Evolutionary conservation across 108 stramenopile genomes (phyloP), one percentile per base, ranked within the genome.

Genomic region (Bacterosira constricta): DNA sequence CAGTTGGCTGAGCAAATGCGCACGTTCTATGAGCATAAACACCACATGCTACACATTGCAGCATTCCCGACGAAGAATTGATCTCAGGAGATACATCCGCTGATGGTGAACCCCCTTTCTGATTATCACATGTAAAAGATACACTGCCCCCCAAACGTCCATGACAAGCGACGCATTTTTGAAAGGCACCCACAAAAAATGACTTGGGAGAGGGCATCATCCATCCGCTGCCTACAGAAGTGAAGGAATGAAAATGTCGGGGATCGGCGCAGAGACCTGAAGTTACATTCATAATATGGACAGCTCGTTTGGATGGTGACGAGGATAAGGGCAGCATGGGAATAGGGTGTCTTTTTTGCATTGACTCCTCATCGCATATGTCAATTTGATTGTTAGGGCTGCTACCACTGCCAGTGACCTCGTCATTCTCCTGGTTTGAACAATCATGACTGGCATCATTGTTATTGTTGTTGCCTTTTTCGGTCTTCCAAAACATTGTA

Each of bases 1-100:
- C 4, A 35, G 27, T 49, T 30, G 32, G 17, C 54, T n/a, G 54
- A 35, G 51, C 52, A 59, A 89, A 70, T 3, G 88, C 88, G 81
- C 92, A 93, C 3, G 61, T 46, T 64, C 92, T 69, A 82, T 94
- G 93, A 2, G 90, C 87, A 63, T 86, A 84, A 1, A 80, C 74
- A 0, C 83, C 82, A 74, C 93, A 94, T 11, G 93, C 84, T 0
- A 75, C 37, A 59, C 93, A 94, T 18, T 49, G 88, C 88, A 61
- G 74, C 79, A 62, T 83, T 54, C 29, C 59, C 23, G 34, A 45
- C 23, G 42, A n/a, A 27, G 55, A 31, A 59, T 35, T 53, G 25
- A 17, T 49, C 8, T 9, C 23, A 58, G 15, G 20, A 11, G 38
- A 42, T n/a, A 58, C 8, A 12, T 67, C 36, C n/a, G 57, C 1